Evolutionary conservation across 75 land plant species (phyloP).

Genomic region (Sequoia sempervirens): DNA sequence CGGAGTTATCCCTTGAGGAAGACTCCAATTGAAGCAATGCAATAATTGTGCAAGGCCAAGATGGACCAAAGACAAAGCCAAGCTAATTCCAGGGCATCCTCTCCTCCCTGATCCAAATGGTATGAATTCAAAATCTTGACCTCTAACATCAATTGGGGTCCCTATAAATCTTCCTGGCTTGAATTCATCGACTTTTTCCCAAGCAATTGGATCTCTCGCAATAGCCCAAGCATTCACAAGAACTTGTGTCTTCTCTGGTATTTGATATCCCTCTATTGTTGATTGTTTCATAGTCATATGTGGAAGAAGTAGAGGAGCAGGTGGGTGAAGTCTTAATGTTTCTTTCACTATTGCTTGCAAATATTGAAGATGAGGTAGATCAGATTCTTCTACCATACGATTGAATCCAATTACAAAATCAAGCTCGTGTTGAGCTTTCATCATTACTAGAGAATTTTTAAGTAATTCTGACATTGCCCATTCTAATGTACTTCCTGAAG

Average conservation of each 20-base stretch:
- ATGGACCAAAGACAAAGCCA: no score
- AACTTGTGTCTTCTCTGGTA: slow-evolving; percentile 22
- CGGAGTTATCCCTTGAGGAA: not conserved
- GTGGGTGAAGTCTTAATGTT: slow-evolving; percentile 18
- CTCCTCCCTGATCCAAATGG: no score
- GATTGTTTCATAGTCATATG: slow-evolving; percentile 20
- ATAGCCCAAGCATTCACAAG: slow-evolving; percentile 13
- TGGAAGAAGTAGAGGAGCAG: slow-evolving; percentile 27
- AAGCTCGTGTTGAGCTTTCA: not conserved
- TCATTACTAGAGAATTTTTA: not conserved
- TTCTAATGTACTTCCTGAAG: not conserved
- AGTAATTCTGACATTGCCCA: slow-evolving; percentile 11
- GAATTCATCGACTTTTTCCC: slow-evolving; percentile 2
- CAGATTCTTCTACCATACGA: not conserved
- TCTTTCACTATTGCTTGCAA: not conserved
- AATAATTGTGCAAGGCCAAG: no score
- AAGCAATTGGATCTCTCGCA: not conserved
- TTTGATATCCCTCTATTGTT: slow-evolving; percentile 25
- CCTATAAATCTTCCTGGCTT: slow-evolving; percentile 11
- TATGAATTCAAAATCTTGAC: not conserved
- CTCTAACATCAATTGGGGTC: not conserved
- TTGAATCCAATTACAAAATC: slow-evolving; percentile 8
- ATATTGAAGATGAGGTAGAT: not conserved
- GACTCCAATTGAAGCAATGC: slow-evolving; percentile 8
- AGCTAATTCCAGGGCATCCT: no score